These are phyloP conservation scores for Fusarium ramigenum DNA, from an alignment of 2,329 filamentous ascomycete species.

Conservation along the genomic window DNA sequence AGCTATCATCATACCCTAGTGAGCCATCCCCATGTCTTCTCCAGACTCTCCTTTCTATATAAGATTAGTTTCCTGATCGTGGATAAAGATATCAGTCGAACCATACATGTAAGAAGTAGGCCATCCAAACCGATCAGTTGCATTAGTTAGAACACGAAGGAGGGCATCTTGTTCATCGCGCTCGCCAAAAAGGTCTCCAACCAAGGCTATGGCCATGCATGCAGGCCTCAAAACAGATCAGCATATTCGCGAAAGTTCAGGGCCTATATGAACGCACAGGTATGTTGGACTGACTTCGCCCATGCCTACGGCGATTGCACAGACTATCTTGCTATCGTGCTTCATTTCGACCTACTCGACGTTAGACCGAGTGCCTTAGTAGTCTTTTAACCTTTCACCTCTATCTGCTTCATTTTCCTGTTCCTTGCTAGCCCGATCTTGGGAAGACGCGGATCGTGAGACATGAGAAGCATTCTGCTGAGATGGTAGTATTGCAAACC, in stretches of 20 bases:
- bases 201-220: slow-evolving; percentile 40
- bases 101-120: background rate
- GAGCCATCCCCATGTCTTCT: background rate
- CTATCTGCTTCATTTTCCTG: slow-evolving; percentile 18
- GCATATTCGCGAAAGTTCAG: no score
- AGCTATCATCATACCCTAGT: no score
- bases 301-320: slow-evolving; percentile 40
- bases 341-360: slow-evolving; percentile 26
- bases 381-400: background rate
- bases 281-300: slow-evolving; percentile 35
- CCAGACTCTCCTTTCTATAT: background rate
- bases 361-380: background rate
- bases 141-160: background rate
- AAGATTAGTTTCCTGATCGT: background rate
- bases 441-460: slow-evolving; percentile 40
- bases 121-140: background rate
- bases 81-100: fast-evolving
- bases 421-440: slow-evolving; percentile 32
- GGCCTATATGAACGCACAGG: no score
- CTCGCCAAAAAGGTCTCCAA: slow-evolving; percentile 45
- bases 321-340: slow-evolving; percentile 40
- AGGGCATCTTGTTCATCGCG: background rate
- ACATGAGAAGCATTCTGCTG: slow-evolving; percentile 39
- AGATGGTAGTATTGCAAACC: slow-evolving; percentile 44
- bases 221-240: slow-evolving; percentile 26